Evolutionary conservation across 148 eudicot species (phyloP).

Genomic region (Pouteria glomerata): DNA sequence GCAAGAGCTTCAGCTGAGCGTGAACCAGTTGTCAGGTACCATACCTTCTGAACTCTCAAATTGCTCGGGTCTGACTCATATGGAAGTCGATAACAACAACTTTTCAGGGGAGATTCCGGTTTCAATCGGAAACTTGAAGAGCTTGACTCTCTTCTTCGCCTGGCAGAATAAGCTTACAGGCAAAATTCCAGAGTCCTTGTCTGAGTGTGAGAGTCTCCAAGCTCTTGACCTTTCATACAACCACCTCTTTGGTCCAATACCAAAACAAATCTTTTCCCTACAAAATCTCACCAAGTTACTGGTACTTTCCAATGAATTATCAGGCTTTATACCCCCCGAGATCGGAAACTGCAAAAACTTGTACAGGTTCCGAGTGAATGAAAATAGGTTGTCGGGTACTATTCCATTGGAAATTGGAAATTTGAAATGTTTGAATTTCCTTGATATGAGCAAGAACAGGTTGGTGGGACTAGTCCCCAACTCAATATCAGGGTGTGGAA

Average conservation of each 20-base stretch:
- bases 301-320: conserved; percentile 66
- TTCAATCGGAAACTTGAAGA: conserved; percentile 55
- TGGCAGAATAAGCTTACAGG: conserved; percentile 94
- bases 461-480: conserved; percentile 64
- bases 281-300: conserved; percentile 72
- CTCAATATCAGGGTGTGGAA: conserved; percentile 60
- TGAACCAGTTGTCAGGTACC: conserved; percentile 66
- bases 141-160: conserved; percentile 73
- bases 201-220: conserved; percentile 63
- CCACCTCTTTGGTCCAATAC: conserved; percentile 60
- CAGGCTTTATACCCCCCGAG: conserved; percentile 82
- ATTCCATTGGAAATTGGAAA: conserved; percentile 84
- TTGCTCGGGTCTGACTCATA: conserved; percentile 63
- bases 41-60: conserved; percentile 69
- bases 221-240: conserved; percentile 92
- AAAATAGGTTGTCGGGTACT: conserved; percentile 66
- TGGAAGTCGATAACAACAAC: conserved; percentile 80
- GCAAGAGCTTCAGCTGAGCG: conserved; percentile 74
- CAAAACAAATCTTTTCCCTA: conserved; percentile 51
- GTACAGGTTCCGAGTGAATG: conserved; percentile 71
- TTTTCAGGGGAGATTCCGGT: conserved; percentile 75
- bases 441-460: conserved; percentile 69
- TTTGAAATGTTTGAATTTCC: conserved; percentile 60
- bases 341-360: conserved; percentile 76
- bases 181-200: conserved; percentile 58